Evolutionary conservation across 225 moss, liverwort and hornwort genomes (phyloP).

Genomic region (Pseudisothecium myosuroides): DNA sequence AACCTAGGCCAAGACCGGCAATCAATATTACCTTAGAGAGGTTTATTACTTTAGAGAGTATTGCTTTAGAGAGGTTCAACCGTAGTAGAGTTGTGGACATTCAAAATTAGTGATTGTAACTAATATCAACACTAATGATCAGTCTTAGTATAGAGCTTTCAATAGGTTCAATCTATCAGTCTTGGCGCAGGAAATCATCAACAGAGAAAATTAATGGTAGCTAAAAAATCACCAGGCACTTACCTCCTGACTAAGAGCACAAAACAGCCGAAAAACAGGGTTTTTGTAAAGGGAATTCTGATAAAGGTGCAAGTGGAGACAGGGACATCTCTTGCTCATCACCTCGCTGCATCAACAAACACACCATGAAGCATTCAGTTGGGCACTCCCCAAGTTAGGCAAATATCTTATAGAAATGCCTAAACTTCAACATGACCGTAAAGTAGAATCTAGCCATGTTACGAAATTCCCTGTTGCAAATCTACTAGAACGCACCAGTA

Average conservation of each 20-base stretch:
- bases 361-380: background rate
- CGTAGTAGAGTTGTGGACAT: no score
- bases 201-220: background rate
- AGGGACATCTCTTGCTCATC: slow-evolving; percentile 11
- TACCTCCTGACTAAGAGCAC: slow-evolving; percentile 27
- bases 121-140: no score
- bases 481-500: slow-evolving; percentile 7
- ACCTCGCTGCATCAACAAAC: slow-evolving; percentile 7
- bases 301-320: slow-evolving; percentile 8
- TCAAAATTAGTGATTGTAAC: no score
- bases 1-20: no score
- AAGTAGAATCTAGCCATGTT: background rate
- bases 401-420: background rate
- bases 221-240: background rate
- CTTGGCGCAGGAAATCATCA: no score
- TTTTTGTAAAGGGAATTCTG: slow-evolving; percentile 2
- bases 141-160: no score
- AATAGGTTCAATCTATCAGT: no score
- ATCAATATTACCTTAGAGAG: no score
- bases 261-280: slow-evolving; percentile 3
- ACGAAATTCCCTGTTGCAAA: background rate
- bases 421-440: background rate
- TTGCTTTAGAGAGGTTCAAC: no score
- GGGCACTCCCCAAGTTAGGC: background rate
- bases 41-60: no score